Evolutionary conservation across 257 asterid species (phyloP).

Genomic region (Ophiorrhiza pumila): DNA sequence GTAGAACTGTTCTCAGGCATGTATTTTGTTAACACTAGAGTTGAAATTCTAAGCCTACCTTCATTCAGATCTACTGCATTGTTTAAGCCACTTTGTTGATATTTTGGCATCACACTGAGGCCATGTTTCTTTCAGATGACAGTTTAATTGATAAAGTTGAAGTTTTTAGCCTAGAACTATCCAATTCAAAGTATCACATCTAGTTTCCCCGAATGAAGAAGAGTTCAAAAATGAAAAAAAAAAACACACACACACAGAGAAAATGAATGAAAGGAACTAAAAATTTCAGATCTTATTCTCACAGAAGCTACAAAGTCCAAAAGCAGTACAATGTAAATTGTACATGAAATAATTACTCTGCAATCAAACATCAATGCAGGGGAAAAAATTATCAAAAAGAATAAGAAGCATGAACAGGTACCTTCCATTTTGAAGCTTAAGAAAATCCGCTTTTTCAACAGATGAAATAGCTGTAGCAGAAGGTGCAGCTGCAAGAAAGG

Average conservation of each 20-base stretch:
- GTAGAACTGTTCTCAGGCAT: background rate
- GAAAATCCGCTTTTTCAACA: conserved; percentile 65
- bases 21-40: background rate
- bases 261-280: no score
- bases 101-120: conserved; percentile 1
- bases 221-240: background rate
- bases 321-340: background rate
- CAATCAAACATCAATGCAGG: no score
- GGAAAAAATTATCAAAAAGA: background rate
- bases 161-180: background rate
- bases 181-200: background rate
- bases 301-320: background rate
- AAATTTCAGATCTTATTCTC: no score
- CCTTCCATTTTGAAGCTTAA: conserved; percentile 99
- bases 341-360: background rate
- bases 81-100: no score
- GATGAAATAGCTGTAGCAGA: conserved; percentile 49
- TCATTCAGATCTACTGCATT: background rate
- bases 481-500: conserved; percentile 64
- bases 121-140: no score
- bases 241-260: no score
- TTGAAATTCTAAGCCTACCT: background rate
- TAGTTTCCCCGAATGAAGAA: background rate
- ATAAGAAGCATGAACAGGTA: conserved; percentile 19
- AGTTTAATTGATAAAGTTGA: background rate